These are phyloP conservation scores for Picea abies DNA, from an alignment of 83 land plant species.

Conservation along the genomic window DNA sequence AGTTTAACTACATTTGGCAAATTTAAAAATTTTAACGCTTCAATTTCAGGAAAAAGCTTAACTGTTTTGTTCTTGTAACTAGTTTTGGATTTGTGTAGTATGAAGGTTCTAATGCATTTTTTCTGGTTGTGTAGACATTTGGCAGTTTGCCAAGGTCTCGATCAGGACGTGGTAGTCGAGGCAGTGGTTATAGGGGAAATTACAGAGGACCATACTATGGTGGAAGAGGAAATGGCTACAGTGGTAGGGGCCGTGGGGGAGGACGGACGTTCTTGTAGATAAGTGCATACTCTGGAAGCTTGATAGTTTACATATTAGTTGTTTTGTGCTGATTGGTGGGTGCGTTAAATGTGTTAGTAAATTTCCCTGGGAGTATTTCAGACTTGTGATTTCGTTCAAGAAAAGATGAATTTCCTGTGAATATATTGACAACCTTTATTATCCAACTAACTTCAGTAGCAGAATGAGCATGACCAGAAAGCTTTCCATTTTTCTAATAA, in stretches of 20 bases:
- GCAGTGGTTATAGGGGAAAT: slow-evolving; percentile 19
- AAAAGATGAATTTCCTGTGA: not conserved
- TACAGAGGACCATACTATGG: slow-evolving; percentile 24
- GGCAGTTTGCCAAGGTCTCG: slow-evolving; percentile 32
- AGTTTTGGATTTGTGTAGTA: not conserved
- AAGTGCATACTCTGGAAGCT: not conserved
- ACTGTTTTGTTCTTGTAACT: not conserved
- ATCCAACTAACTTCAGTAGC: not conserved
- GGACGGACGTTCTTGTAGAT: not conserved
- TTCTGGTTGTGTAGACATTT: slow-evolving; percentile 29
- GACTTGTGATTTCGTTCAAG: not conserved
- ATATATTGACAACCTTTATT: not conserved
- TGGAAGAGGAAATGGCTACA: slow-evolving; percentile 27
- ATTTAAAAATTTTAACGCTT: not conserved
- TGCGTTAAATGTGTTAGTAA: too few relatives aligned
- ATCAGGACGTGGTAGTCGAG: slow-evolving; percentile 29
- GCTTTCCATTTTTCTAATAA: not conserved
- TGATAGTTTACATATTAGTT: not conserved
- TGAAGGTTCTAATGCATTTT: not conserved
- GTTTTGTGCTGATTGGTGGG: not conserved
- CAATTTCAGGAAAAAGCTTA: not conserved
- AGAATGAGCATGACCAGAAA: not conserved
- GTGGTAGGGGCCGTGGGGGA: slow-evolving; percentile 14
- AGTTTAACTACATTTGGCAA: not conserved
- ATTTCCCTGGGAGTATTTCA: not conserved